Evolutionary conservation across 2,329 filamentous ascomycete species (phyloP).

Genomic region (Ophiostoma himal-ulmi): DNA sequence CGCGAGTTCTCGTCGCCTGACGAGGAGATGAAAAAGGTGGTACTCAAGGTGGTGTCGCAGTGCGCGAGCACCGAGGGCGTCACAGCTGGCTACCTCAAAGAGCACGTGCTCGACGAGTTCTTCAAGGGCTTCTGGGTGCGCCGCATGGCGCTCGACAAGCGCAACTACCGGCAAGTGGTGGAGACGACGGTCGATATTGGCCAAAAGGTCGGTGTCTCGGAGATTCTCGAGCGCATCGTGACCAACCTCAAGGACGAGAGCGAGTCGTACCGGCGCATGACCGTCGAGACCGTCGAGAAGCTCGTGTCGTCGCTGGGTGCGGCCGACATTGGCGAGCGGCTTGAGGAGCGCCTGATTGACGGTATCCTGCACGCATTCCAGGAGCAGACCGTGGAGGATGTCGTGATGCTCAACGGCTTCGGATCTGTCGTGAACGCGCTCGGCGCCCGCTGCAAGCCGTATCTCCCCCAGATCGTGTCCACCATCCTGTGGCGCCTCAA

Average conservation of each 20-base stretch:
- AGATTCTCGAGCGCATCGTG: slow-evolving; percentile 90
- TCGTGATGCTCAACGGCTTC: slow-evolving; percentile 95
- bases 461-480: slow-evolving; percentile 92
- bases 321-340: slow-evolving; percentile 83
- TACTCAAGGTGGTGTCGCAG: slow-evolving; percentile 93
- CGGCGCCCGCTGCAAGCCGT: slow-evolving; percentile 89
- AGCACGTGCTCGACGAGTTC: slow-evolving; percentile 90
- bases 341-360: slow-evolving; percentile 91
- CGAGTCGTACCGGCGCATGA: slow-evolving; percentile 98
- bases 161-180: slow-evolving; percentile 96
- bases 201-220: slow-evolving; percentile 94
- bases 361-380: slow-evolving; percentile 96
- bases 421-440: slow-evolving; percentile 95
- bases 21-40: slow-evolving; percentile 99
- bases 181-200: slow-evolving; percentile 96
- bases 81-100: slow-evolving; percentile 88
- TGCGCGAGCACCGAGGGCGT: slow-evolving; percentile 93
- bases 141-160: slow-evolving; percentile 92
- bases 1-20: slow-evolving; percentile 95
- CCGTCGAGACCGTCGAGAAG: slow-evolving; percentile 95
- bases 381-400: slow-evolving; percentile 93
- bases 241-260: slow-evolving; percentile 97
- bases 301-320: slow-evolving; percentile 88
- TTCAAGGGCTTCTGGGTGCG: slow-evolving; percentile 99
- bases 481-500: slow-evolving; percentile 95